Evolutionary conservation across 139 green algal species (phyloP), one percentile per base, ranked within the genome.

Genomic region (Asterochloris erici): DNA sequence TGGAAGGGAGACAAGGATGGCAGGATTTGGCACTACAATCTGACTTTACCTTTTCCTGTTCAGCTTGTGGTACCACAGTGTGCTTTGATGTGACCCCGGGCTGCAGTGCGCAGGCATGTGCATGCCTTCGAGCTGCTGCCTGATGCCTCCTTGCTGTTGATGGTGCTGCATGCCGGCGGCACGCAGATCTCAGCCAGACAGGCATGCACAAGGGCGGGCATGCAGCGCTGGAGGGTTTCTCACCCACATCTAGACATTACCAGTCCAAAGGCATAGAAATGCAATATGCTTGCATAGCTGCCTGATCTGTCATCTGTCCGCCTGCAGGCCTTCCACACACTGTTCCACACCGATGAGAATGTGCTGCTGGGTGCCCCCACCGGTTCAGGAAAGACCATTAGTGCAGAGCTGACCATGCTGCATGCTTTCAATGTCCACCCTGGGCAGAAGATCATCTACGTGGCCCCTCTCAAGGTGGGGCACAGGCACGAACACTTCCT

Each of bases 301-400:
- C 15, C 19, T 15, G 27, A 66, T 64, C 29, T 79, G 28, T 64
- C 38, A 54, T 54, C 38, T 74, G 21, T 68, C 29, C 14, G 14
- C 10, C 14, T 78, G 74, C 94, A 98, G 90, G 95, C 93, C 13
- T 99, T 99, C 88, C 94, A 98, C 88, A 96, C 95, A 10, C 91
- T 99, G 79, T 99, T 97, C 87, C 95, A 99, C 85, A 98, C 92
- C 2, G 94, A 99, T 83, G 88, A 96, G 78, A 98, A 94, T 86
- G 93, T 99, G 77, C 90, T 99, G 84, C 87, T 99, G 78, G 97
- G 96, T 23, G 97, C 97, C 2, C 97, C 97, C 75, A 99, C 97
- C 10, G 94, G 94, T 14, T 90, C 88, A 61, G 97, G 97, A 60
- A 99, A 99, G 88, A 99, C 97, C 73, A 96, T 99, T 74, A 95